Conservation (phyloP, 1,284 basidiomycete genomes). For the Heterobasidion occidentale region DNA sequence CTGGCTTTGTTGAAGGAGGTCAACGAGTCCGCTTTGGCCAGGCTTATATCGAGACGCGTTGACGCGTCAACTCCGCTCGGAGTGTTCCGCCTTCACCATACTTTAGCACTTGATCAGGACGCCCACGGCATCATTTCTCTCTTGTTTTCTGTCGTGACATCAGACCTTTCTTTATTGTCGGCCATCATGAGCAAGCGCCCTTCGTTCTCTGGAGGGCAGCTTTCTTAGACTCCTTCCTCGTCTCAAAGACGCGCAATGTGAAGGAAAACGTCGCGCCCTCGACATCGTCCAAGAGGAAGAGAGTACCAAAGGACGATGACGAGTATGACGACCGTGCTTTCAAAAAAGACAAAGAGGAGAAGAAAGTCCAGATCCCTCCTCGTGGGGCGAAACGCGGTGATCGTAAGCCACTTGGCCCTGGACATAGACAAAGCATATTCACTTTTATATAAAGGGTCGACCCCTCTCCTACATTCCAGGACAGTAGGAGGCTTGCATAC, state of each 20-base stretch:
- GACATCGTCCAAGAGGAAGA: neutral
- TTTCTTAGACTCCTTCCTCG: slow-evolving; percentile 14
- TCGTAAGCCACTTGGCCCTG: too few species aligned
- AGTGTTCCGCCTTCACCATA: neutral
- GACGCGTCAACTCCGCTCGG: slow-evolving; percentile 16
- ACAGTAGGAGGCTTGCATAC: neutral
- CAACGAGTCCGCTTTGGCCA: too few species aligned
- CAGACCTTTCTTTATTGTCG: neutral
- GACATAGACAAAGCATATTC: neutral
- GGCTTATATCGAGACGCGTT: neutral
- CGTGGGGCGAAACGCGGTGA: too few species aligned
- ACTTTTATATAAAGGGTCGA: neutral
- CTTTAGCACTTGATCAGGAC: too few species aligned
- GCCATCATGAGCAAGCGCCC: neutral
- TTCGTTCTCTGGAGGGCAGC: slow-evolving; percentile 12
- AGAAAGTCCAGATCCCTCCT: neutral
- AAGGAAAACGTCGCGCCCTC: neutral
- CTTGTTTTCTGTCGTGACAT: neutral
- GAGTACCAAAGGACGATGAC: neutral
- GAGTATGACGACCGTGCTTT: neutral
- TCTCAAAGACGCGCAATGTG: neutral
- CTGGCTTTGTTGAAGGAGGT: neutral
- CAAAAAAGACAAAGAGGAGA: slow-evolving; percentile 2
- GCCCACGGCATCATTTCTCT: neutral
- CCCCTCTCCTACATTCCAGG: neutral